phyloP scores from a whole-genome alignment of 2,329 filamentous ascomycete species.

The Whalleya microplaca region DNA sequence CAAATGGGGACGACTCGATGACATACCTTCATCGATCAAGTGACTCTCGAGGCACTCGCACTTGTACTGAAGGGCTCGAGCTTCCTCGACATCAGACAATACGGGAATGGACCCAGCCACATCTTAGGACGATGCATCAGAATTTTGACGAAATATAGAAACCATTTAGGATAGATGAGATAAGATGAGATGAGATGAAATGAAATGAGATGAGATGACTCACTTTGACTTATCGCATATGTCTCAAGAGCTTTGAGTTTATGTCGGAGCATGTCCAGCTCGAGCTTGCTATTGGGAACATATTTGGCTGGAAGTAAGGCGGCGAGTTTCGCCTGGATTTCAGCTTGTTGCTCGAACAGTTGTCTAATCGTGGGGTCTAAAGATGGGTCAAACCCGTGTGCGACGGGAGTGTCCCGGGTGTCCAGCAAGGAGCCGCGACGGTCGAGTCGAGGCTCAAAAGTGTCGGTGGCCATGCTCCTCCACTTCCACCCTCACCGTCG shows the following conservation, averaged over 20 bases:
- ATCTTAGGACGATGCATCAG: conserved; percentile 36
- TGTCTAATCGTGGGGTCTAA: conserved; percentile 49
- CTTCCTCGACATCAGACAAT: conserved; percentile 60
- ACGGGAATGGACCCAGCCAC: conserved; percentile 45
- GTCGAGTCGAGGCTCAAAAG: conserved; percentile 38
- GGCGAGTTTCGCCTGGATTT: conserved; percentile 55
- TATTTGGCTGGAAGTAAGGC: conserved; percentile 52
- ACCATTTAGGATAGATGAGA: conserved; percentile 23
- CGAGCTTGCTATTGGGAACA: conserved; percentile 50
- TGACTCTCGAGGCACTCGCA: conserved; percentile 61
- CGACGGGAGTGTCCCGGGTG: conserved; percentile 34
- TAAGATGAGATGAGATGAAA: conserved; percentile 24
- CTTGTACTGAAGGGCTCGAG: conserved; percentile 58
- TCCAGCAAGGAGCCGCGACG: conserved; percentile 38
- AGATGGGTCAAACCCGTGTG: conserved; percentile 41
- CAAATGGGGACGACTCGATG: conserved; percentile 2
- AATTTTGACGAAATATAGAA: conserved; percentile 3
- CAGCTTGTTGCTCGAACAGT: conserved; percentile 56
- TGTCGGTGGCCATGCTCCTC: conserved; percentile 35
- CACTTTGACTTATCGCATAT: conserved; percentile 55
- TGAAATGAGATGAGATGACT: conserved; percentile 31
- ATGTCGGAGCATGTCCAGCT: conserved; percentile 59
- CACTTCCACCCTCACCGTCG: conserved; percentile 16
- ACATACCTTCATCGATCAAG: conserved; percentile 53
- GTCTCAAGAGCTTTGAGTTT: conserved; percentile 55